Conservation (phyloP, 192 early-diverging fungal species). For the Pilobolus umbonatus region DNA sequence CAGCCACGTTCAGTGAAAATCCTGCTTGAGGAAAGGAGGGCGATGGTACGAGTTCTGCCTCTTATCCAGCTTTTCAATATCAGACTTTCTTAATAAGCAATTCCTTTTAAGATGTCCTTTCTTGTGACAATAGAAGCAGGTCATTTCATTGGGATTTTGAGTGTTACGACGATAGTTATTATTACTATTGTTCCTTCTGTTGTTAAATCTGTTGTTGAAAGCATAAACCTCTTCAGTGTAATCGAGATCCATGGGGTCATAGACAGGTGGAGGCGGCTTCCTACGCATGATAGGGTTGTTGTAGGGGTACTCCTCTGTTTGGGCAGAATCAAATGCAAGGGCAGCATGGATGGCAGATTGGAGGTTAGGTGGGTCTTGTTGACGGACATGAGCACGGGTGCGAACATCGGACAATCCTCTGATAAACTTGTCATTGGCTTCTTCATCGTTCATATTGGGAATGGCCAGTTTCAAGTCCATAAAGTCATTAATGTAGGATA, state of each 20-base stretch:
- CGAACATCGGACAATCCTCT: background rate
- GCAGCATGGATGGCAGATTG: background rate
- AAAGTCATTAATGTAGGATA: background rate
- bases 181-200: background rate
- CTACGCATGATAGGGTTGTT: background rate
- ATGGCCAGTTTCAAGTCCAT: background rate
- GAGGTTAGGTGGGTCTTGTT: background rate
- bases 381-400: background rate
- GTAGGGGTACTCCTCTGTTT: background rate
- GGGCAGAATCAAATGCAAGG: background rate
- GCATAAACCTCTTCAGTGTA: background rate
- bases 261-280: background rate
- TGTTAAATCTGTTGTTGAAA: background rate
- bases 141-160: background rate
- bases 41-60: background rate
- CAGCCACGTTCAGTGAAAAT: constrained; percentile 5
- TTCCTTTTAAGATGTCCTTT: background rate
- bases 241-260: background rate
- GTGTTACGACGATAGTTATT: background rate
- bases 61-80: constrained; percentile 2
- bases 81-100: background rate
- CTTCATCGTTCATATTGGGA: background rate
- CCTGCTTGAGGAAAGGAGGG: no score
- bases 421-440: constrained; percentile 2
- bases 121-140: constrained; percentile 5